Conservation (phyloP, 1,284 basidiomycete genomes). For the Coniferiporia sulphurascens region DNA sequence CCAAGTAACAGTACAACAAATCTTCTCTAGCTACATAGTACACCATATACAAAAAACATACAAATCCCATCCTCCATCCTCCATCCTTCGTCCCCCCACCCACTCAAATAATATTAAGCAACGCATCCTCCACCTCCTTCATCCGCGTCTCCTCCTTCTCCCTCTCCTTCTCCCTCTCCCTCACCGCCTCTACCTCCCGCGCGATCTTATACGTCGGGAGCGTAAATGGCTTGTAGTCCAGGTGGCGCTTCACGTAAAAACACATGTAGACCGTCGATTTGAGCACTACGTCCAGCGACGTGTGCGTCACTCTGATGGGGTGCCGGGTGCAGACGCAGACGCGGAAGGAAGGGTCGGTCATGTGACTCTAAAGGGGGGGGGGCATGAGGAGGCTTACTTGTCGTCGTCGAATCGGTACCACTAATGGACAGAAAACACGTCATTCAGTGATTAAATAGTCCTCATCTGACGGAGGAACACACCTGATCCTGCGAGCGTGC, state of each 20-base stretch:
- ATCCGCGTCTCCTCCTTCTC: constrained; percentile 49
- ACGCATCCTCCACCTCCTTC: constrained; percentile 59
- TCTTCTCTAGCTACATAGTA: too few species aligned
- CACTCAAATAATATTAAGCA: constrained; percentile 42
- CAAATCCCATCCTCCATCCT: too few species aligned
- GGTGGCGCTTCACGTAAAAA: constrained; percentile 84
- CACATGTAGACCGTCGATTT: constrained; percentile 83
- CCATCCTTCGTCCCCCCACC: neutral
- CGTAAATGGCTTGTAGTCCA: constrained; percentile 72
- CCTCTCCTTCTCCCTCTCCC: constrained; percentile 57
- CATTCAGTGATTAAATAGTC: constrained; percentile 4
- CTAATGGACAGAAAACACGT: constrained; percentile 36
- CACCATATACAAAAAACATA: too few species aligned
- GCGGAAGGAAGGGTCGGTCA: neutral
- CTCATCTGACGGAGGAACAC: constrained; percentile 28
- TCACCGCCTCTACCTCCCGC: constrained; percentile 60
- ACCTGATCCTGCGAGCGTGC: constrained; percentile 75
- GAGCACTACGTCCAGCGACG: constrained; percentile 64
- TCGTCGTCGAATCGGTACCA: constrained; percentile 97
- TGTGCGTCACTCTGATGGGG: constrained; percentile 57
- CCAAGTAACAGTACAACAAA: too few species aligned
- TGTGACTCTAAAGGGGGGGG: neutral
- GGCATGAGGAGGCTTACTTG: constrained; percentile 49
- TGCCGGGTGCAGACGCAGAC: too few species aligned
- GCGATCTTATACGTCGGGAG: constrained; percentile 67